Evolutionary conservation across 805 yeast species (phyloP).

Genomic region (Candida silvatica): DNA sequence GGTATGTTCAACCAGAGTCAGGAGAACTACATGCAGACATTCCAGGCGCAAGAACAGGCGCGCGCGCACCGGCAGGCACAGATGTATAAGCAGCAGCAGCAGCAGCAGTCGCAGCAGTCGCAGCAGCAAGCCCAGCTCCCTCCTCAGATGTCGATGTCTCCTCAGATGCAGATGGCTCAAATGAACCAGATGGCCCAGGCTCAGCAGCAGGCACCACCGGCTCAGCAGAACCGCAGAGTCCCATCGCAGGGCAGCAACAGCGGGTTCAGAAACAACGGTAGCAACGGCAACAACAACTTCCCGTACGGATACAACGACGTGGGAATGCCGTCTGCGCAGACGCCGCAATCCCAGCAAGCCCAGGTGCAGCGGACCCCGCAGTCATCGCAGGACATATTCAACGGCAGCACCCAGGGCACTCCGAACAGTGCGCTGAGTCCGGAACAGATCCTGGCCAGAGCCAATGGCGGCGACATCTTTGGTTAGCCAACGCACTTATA

Average conservation of each 20-base stretch:
- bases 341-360: background rate
- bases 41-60: no score
- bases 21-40: no score
- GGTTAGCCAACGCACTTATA: no score
- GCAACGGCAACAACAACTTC: conserved; percentile 13
- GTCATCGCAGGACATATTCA: conserved; percentile 1
- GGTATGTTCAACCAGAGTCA: no score
- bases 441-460: conserved; percentile 27
- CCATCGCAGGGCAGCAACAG: conserved; percentile 21
- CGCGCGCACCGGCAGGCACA: conserved; percentile 6
- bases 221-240: conserved; percentile 15
- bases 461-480: conserved; percentile 9
- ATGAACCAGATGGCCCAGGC: no score
- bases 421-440: conserved; percentile 21
- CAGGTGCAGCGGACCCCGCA: background rate
- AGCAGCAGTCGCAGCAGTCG: conserved; percentile 16
- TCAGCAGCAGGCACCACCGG: no score
- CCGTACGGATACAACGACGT: conserved; percentile 6
- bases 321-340: background rate
- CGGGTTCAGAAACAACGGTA: conserved; percentile 19
- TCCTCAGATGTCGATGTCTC: no score
- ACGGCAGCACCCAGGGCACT: background rate
- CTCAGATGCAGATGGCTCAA: no score
- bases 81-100: conserved; percentile 4
- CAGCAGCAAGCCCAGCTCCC: no score